A percentile compares a stretch with the other conserved stretches of the same genome.
Evolutionary conservation across 2,329 filamentous ascomycete species (phyloP).

Genomic region (Phialophora chinensis): DNA sequence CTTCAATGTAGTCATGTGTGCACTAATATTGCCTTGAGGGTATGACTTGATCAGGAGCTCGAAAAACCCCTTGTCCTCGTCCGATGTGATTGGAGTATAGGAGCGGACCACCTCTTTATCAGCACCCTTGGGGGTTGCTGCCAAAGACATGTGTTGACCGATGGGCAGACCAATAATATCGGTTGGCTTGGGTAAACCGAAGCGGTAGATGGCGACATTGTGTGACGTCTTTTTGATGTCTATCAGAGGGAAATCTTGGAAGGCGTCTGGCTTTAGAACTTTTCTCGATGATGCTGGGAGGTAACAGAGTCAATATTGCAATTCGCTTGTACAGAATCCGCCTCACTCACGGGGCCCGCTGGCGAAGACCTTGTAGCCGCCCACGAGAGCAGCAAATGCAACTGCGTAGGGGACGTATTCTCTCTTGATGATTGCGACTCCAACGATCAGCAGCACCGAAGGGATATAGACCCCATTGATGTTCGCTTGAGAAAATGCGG

Average conservation of each 20-base stretch:
- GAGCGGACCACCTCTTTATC: conserved; percentile 86
- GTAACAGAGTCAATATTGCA: conserved; percentile 2
- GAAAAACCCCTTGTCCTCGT: conserved; percentile 88
- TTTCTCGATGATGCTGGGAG: conserved; percentile 70
- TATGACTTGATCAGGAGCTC: conserved; percentile 98
- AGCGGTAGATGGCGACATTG: conserved; percentile 99
- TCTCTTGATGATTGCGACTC: conserved; percentile 76
- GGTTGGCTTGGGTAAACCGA: conserved; percentile 76
- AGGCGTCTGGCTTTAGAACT: conserved; percentile 82
- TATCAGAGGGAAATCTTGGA: conserved; percentile 90
- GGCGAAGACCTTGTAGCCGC: conserved; percentile 72
- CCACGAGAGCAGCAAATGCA: conserved; percentile 68
- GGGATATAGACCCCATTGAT: conserved; percentile 84
- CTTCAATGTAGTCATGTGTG: conserved; percentile 81
- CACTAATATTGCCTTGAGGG: conserved; percentile 95
- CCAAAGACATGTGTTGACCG: conserved; percentile 98
- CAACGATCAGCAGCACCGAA: conserved; percentile 76
- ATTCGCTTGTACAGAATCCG: neutral
- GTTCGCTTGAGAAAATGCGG: conserved; percentile 56
- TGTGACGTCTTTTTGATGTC: conserved; percentile 96
- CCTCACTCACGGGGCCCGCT: conserved; percentile 58
- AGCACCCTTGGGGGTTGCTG: conserved; percentile 76
- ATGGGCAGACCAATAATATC: conserved; percentile 94
- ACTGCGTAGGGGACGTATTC: conserved; percentile 77
- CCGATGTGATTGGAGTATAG: conserved; percentile 89